Percentiles rank a stretch among this genome's conserved stretches.
These are phyloP conservation scores for Fusarium sp. DNA, from an alignment of 2,329 filamentous ascomycete species.

Conservation along the genomic window DNA sequence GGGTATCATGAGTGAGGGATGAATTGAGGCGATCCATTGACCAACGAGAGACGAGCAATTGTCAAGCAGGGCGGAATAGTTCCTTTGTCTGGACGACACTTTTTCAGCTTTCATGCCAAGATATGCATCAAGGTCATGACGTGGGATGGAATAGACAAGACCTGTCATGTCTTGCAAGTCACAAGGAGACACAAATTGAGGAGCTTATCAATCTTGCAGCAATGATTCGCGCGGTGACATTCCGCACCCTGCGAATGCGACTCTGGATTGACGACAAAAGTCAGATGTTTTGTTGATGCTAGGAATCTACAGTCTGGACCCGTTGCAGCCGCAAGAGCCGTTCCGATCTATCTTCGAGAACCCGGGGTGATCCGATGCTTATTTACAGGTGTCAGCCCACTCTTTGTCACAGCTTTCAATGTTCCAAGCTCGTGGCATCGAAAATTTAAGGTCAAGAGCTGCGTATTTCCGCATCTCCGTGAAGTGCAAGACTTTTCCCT, in stretches of 20 bases:
- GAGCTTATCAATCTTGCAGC: constrained; percentile 32
- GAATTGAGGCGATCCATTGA: not conserved
- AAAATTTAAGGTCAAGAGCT: constrained; percentile 14
- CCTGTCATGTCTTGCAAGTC: not conserved
- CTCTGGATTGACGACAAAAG: not conserved
- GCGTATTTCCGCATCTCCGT: constrained; percentile 43
- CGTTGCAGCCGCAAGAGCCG: constrained; percentile 26
- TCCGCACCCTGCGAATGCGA: not conserved
- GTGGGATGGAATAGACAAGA: not conserved
- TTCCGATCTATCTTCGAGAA: constrained; percentile 34
- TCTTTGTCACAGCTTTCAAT: constrained; percentile 38
- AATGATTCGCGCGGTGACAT: constrained; percentile 17
- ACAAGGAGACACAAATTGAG: not conserved
- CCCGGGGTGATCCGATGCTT: constrained; percentile 38
- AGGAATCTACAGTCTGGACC: not conserved
- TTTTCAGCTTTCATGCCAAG: not conserved
- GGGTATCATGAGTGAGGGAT: constrained; percentile 2
- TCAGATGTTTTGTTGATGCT: not conserved
- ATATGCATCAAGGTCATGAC: not conserved
- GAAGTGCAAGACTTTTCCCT: not conserved
- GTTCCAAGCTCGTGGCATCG: constrained; percentile 22
- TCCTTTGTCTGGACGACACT: not conserved
- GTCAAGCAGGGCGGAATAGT: constrained; percentile 5
- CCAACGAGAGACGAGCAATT: constrained; percentile 4
- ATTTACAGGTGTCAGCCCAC: constrained; percentile 34